phyloP scores from a whole-genome alignment of 176 grass and related monocot species.

The Raddia guianensis region DNA sequence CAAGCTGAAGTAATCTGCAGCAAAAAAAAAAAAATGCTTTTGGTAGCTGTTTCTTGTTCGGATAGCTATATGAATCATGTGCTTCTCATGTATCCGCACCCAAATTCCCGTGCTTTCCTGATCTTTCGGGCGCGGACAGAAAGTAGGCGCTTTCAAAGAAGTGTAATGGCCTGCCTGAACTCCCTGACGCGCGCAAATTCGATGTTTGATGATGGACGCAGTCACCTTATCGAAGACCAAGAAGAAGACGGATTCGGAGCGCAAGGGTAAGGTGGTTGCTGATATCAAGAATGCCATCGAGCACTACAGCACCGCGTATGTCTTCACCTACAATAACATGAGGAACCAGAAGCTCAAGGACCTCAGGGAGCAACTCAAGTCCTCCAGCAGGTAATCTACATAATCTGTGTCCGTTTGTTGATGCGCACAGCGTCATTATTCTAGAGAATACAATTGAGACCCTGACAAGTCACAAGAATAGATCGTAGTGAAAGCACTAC shows the following conservation, averaged over 20 bases:
- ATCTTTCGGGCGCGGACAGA: neutral
- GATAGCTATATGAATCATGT: neutral
- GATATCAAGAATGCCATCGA: conserved; percentile 71
- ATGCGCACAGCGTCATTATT: neutral
- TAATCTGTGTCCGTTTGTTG: neutral
- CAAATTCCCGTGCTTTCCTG: neutral
- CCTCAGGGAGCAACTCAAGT: conserved; percentile 79
- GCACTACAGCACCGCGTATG: conserved; percentile 53
- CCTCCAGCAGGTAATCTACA: conserved; percentile 53
- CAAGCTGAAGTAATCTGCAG: no score
- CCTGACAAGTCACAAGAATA: neutral
- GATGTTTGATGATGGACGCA: conserved; percentile 20
- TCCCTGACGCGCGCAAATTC: neutral
- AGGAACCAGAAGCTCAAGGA: conserved; percentile 91
- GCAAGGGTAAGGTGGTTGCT: conserved; percentile 74
- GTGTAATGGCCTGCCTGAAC: neutral
- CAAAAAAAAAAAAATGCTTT: neutral
- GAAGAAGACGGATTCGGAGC: conserved; percentile 68
- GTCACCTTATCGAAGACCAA: conserved; percentile 84
- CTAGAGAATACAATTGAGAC: neutral
- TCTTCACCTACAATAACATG: conserved; percentile 94
- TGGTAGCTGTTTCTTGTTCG: neutral
- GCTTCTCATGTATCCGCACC: neutral
- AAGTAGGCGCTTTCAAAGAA: neutral
- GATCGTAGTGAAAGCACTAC: neutral